phyloP scores from a whole-genome alignment of 371 early-diverging fungal genomes.

The Chytridium lagenaria region DNA sequence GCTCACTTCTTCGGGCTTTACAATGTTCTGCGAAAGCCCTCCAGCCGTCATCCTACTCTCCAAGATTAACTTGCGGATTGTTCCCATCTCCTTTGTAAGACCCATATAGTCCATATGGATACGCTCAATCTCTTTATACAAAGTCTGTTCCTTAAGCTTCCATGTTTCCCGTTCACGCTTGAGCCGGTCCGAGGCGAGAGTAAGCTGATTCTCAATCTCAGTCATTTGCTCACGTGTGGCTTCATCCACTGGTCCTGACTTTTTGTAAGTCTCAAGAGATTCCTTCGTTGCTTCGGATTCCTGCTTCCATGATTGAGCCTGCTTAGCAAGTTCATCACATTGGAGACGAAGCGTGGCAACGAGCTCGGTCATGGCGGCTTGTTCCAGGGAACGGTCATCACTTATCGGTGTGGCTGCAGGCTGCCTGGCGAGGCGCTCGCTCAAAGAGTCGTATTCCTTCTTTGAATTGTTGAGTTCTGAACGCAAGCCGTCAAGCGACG shows the following conservation, averaged over 20 bases:
- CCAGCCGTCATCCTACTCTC: neutral
- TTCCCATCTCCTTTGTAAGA: constrained; percentile 4
- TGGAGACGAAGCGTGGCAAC: constrained; percentile 12
- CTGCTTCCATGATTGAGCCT: neutral
- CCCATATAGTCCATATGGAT: constrained; percentile 14
- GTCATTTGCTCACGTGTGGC: constrained; percentile 10
- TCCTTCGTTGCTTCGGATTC: neutral
- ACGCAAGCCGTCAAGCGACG: neutral
- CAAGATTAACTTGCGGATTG: constrained; percentile 17
- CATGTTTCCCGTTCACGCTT: constrained; percentile 29
- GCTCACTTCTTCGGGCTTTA: constrained; percentile 26
- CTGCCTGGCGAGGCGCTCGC: neutral
- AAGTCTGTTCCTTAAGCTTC: constrained; percentile 22
- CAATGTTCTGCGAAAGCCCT: constrained; percentile 7
- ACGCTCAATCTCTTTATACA: constrained; percentile 32
- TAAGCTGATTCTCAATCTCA: neutral
- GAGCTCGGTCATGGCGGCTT: neutral
- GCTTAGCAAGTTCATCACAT: constrained; percentile 23
- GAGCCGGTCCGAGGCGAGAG: neutral
- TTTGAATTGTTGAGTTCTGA: neutral
- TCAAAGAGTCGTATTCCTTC: neutral
- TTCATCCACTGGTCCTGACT: neutral
- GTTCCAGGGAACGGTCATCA: neutral
- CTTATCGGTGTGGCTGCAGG: neutral
- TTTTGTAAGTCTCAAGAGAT: neutral